Conservation (phyloP, 2,329 filamentous ascomycete species). For the Fusarium metavorans region DNA sequence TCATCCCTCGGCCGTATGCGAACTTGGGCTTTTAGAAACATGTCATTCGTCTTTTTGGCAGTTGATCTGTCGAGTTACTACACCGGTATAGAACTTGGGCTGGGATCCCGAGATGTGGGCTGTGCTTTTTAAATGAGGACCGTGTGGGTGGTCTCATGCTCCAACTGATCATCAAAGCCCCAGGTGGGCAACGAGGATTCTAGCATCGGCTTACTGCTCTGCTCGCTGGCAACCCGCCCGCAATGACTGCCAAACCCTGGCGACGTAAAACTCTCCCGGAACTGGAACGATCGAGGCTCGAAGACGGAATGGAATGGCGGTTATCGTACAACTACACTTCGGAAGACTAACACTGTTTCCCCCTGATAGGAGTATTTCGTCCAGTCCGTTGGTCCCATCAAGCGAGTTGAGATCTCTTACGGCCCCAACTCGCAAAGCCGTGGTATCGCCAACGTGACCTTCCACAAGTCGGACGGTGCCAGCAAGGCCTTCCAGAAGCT, state of each 20-base stretch:
- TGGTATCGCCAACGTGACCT: conserved; percentile 91
- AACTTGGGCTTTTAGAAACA: conserved; percentile 6
- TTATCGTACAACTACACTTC: conserved; percentile 43
- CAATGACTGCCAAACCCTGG: conserved; percentile 34
- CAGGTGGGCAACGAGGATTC: conserved; percentile 13
- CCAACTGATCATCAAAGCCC: conserved; percentile 7
- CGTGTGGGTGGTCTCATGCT: conserved; percentile 22
- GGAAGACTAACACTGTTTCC: conserved; percentile 75
- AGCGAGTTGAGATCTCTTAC: conserved; percentile 91
- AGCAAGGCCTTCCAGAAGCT: conserved; percentile 85
- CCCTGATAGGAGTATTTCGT: conserved; percentile 93
- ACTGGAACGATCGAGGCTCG: conserved; percentile 49
- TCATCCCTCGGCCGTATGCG: conserved; percentile 8
- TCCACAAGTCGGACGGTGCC: conserved; percentile 83
- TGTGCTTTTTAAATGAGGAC: conserved; percentile 22
- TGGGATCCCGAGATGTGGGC: conserved; percentile 35
- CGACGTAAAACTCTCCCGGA: conserved; percentile 42
- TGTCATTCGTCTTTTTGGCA: background rate
- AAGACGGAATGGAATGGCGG: conserved; percentile 48
- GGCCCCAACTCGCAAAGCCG: conserved; percentile 92
- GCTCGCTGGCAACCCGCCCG: conserved; percentile 43
- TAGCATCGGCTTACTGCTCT: conserved; percentile 46
- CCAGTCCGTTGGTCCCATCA: conserved; percentile 88
- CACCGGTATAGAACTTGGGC: conserved; percentile 22
- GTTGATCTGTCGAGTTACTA: conserved; percentile 8